Conservation (phyloP, 164 flowering plant genomes). For the Umbellularia californica region DNA sequence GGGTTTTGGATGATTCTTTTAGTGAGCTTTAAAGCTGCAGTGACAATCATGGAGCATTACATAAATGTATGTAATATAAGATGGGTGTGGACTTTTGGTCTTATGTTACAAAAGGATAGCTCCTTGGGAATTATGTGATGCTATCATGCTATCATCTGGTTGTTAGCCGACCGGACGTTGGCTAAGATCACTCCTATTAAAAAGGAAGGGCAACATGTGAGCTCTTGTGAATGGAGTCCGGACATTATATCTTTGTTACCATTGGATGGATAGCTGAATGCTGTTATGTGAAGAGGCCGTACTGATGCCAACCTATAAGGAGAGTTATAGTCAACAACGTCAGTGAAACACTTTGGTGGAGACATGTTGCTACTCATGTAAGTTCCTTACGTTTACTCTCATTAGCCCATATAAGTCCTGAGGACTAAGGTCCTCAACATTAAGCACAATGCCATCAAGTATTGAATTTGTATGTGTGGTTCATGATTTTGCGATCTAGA, state of each 20-base stretch:
- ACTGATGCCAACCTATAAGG: not conserved
- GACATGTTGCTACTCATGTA: not conserved
- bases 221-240: no score
- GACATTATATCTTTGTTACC: no score
- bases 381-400: not conserved
- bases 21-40: not conserved
- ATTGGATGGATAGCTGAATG: no score
- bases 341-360: not conserved
- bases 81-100: not conserved
- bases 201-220: not conserved
- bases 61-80: not conserved
- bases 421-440: not conserved
- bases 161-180: not conserved
- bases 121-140: not conserved
- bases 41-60: not conserved
- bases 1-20: not conserved
- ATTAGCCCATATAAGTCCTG: not conserved
- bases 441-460: not conserved
- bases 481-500: not conserved
- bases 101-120: not conserved
- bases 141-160: not conserved
- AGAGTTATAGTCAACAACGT: no score
- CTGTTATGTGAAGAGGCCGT: not conserved
- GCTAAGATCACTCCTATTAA: not conserved
- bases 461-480: not conserved